Evolutionary conservation across 371 early-diverging fungal species (phyloP).

Genomic region (Mucor velutinosus): DNA sequence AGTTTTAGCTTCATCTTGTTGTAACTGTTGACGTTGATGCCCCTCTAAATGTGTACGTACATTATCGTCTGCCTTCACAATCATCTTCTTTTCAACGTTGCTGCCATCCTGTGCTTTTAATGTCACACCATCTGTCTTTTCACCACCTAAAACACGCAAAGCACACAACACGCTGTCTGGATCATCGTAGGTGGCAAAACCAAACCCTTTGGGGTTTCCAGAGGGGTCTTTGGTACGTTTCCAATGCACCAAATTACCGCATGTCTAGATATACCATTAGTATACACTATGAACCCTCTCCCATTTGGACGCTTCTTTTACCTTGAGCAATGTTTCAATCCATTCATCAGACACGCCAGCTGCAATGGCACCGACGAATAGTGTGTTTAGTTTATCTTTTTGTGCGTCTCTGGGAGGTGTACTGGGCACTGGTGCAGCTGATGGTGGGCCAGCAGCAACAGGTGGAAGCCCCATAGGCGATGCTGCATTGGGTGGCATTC

Average conservation of each 20-base stretch:
- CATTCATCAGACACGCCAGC: constrained; percentile 71
- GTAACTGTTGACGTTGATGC: constrained; percentile 47
- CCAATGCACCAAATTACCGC: constrained; percentile 69
- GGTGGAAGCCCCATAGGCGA: constrained; percentile 7
- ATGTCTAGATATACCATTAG: constrained; percentile 6
- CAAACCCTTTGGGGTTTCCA: constrained; percentile 76
- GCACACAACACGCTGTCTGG: constrained; percentile 71
- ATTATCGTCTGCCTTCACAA: constrained; percentile 77
- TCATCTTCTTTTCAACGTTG: constrained; percentile 56
- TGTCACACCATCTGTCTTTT: constrained; percentile 45
- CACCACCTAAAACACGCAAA: constrained; percentile 70
- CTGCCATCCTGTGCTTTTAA: constrained; percentile 66
- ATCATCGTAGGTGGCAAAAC: constrained; percentile 79
- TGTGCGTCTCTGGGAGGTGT: neutral
- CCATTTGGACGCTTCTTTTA: constrained; percentile 16
- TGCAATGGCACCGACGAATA: constrained; percentile 80
- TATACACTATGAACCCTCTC: neutral
- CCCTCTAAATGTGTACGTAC: constrained; percentile 67
- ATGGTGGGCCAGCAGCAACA: neutral
- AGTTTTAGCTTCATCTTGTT: constrained; percentile 21
- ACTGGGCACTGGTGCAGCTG: neutral
- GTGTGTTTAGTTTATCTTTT: constrained; percentile 66
- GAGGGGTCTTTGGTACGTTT: constrained; percentile 72
- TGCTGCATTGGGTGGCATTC: neutral
- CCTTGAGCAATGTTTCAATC: constrained; percentile 73